phyloP scores from a whole-genome alignment of 2,329 filamentous ascomycete genomes.

The Monilinia fructicola region DNA sequence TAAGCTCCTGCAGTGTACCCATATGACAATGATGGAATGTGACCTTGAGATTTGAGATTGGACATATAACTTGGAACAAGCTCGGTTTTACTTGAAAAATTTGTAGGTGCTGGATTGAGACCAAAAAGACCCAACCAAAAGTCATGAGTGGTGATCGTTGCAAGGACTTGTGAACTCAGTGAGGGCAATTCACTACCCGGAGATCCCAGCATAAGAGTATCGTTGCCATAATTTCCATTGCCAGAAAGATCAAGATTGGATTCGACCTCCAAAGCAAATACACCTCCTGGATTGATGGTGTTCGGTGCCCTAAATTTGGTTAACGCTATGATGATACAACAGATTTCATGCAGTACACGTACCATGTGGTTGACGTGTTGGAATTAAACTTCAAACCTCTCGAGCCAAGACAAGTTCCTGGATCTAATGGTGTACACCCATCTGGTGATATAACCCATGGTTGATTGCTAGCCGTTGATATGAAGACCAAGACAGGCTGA shows the following conservation, averaged over 20 bases:
- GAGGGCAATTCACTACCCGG: slow-evolving; percentile 26
- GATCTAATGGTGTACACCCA: slow-evolving; percentile 28
- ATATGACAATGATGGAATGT: slow-evolving; percentile 46
- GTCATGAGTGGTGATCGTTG: slow-evolving; percentile 39
- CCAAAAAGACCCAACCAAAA: slow-evolving; percentile 36
- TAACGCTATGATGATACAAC: slow-evolving; percentile 9
- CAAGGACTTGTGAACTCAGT: slow-evolving; percentile 33
- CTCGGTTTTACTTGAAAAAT: slow-evolving; percentile 27
- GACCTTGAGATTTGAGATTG: slow-evolving; percentile 42
- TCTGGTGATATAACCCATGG: slow-evolving; percentile 33
- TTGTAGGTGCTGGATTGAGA: slow-evolving; percentile 32
- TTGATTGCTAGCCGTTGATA: slow-evolving; percentile 43
- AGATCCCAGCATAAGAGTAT: slow-evolving; percentile 30
- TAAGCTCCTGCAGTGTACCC: slow-evolving; percentile 46
- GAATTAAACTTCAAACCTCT: slow-evolving; percentile 43
- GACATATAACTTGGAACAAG: slow-evolving; percentile 42
- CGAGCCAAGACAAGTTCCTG: slow-evolving; percentile 41
- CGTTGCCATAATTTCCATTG: slow-evolving; percentile 33
- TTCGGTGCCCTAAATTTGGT: slow-evolving; percentile 27
- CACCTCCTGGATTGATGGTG: slow-evolving; percentile 25
- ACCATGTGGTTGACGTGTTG: slow-evolving; percentile 44
- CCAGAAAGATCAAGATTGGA: slow-evolving; percentile 26
- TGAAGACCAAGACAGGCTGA: slow-evolving; percentile 35
- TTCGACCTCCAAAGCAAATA: slow-evolving; percentile 31
- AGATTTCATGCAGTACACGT: slow-evolving; percentile 8